Base-by-base conservation (phyloP, 139 green algal genomes). In the Closterium sp. region DNA sequence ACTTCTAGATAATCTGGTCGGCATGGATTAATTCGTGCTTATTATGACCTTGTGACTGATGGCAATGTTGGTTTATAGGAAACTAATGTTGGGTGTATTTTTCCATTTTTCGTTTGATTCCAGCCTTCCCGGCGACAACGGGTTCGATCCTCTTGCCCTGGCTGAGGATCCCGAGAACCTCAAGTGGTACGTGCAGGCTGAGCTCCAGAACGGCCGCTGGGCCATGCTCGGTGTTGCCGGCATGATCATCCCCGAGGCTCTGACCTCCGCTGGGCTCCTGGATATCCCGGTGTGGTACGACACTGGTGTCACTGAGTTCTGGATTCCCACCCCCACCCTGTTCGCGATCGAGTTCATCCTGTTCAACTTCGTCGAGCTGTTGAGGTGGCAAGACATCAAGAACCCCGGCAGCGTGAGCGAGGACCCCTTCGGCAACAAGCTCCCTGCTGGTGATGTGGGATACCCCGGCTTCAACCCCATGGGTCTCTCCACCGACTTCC, bases 121-220 rank as follows among this genome's bases (percentile, higher is more conserved):
- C 91, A 94, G 90, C 83, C 91, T 94, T 1, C 84, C 93, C 35
- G 94, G 94, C 36, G 94, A 97, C 97, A 97, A 96, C 55, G 97
- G 97, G 28, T 99, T 98, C 92, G 98, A 99, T 94, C 97, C 97
- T 38, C 92, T 98, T 85, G 95, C 94, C 86, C 96, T 99, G 84
- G 97, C 96, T 85, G 84, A 88, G 33, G 92, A 95, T 34, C 87
- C 89, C 33, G 91, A 94, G 33, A 90, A 91, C 64, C 89, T 95
- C 34, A 90, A 93, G 84, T 96, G 95, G 95, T 94, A 93, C 32
- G 66, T 91, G 7, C 94, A 96, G 94, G 94, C 95, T 21, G 95
- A 96, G 91, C 93, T 95, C 32, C 91, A 94, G 92, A 97, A 99
- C 94, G 87, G 87, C 35, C 96, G 97, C 89, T 99, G 97, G 97